phyloP scores from a whole-genome alignment of 2,329 filamentous ascomycete species.

The Mariannaea elegans region DNA sequence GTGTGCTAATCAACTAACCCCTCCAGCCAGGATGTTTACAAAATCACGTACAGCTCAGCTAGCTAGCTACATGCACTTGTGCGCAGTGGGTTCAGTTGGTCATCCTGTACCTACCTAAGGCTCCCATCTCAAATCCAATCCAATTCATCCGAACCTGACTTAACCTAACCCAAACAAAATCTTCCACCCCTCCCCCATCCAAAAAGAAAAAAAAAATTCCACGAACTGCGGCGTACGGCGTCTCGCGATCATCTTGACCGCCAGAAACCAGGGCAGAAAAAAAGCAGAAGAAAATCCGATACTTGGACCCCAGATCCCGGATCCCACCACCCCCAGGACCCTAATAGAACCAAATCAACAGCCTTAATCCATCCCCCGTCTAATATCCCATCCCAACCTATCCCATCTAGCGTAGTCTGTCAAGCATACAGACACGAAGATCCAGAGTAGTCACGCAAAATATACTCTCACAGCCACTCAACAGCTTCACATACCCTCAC shows the following conservation, averaged over 20 bases:
- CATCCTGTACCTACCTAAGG: conserved; percentile 6
- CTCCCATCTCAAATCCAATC: conserved; percentile 13
- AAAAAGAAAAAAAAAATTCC: conserved; percentile 10
- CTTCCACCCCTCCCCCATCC: conserved; percentile 10
- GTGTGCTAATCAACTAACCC: conserved; percentile 13
- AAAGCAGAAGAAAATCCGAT: not conserved
- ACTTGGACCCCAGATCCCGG: conserved; percentile 10
- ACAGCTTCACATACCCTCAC: conserved; percentile 7
- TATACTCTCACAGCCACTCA: conserved; percentile 9
- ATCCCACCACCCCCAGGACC: not conserved
- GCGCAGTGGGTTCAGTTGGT: not conserved
- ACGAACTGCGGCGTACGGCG: too few relatives aligned
- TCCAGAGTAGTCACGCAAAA: not conserved
- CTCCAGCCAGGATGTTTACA: not conserved
- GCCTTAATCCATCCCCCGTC: conserved; percentile 22
- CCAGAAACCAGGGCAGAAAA: conserved; percentile 11
- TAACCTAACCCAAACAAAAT: conserved; percentile 8
- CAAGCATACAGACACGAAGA: conserved; percentile 6
- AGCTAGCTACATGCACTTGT: conserved; percentile 7
- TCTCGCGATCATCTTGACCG: too few relatives aligned
- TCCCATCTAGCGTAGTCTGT: not conserved
- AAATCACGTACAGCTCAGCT: not conserved
- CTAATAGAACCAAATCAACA: conserved; percentile 16
- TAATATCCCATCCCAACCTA: conserved; percentile 13
- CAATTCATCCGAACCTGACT: conserved; percentile 5